Evolutionary conservation across 352 stramenopile species (phyloP).

Genomic region (Pelagophyceae sp.): DNA sequence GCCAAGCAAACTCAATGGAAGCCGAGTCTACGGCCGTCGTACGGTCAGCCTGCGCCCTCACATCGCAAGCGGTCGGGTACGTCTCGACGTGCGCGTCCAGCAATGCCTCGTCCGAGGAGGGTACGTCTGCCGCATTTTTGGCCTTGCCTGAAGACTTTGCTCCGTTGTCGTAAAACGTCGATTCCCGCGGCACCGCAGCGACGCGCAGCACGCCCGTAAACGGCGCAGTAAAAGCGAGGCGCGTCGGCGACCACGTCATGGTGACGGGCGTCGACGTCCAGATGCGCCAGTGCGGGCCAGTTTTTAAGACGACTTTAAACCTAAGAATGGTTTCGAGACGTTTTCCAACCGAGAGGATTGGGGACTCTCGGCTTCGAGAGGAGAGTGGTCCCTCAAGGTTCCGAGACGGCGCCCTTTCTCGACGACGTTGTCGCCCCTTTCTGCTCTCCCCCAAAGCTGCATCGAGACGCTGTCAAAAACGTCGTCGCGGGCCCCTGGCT

Average conservation of each 20-base stretch:
- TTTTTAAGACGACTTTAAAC: background rate
- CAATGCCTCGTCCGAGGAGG: background rate
- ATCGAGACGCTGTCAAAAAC: background rate
- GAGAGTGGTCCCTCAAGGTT: too few relatives aligned
- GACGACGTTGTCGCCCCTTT: too few relatives aligned
- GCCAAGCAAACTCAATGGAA: background rate
- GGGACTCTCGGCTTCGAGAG: too few relatives aligned
- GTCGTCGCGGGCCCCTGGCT: too few relatives aligned
- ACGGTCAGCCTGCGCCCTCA: background rate
- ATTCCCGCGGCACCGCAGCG: background rate
- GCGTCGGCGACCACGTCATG: background rate
- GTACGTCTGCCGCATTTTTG: background rate
- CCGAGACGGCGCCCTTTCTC: too few relatives aligned
- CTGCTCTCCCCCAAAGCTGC: background rate
- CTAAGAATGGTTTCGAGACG: too few relatives aligned
- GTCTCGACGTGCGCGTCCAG: slow-evolving; percentile 8
- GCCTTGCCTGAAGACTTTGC: too few relatives aligned
- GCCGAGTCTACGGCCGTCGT: background rate
- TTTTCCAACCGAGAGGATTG: too few relatives aligned
- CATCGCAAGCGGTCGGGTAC: background rate
- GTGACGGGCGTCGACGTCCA: background rate
- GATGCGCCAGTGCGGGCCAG: slow-evolving; percentile 7
- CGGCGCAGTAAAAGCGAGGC: background rate
- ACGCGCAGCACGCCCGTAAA: slow-evolving; percentile 3
- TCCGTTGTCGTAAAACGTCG: too few relatives aligned